Percentiles rank a stretch among this genome's conserved stretches.
These are phyloP conservation scores for Pythium oligandrum DNA, from an alignment of 352 stramenopile genomes.

Conservation along the genomic window DNA sequence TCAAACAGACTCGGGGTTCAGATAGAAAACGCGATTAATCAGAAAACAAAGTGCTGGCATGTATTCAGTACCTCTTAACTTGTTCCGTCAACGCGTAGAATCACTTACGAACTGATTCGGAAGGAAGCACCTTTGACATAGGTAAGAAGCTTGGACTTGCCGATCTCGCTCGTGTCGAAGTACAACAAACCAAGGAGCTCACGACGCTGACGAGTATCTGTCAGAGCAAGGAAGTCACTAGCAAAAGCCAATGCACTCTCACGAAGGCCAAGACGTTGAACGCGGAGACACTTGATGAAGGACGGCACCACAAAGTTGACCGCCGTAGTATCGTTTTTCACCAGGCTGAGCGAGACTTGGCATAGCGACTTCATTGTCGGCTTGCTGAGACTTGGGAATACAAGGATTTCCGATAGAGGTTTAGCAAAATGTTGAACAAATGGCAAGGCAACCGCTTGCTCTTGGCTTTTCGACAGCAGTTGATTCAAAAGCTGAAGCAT, in stretches of 20 bases:
- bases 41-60: not conserved
- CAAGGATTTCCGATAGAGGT: constrained; percentile 33
- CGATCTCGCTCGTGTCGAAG: constrained; percentile 66
- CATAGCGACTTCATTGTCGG: constrained; percentile 51
- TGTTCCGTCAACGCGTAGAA: not conserved
- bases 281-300: constrained; percentile 46
- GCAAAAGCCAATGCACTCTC: constrained; percentile 60
- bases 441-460: constrained; percentile 27
- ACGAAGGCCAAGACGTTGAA: constrained; percentile 41
- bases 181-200: constrained; percentile 65
- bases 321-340: constrained; percentile 43
- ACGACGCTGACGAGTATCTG: constrained; percentile 33
- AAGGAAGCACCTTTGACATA: constrained; percentile 73
- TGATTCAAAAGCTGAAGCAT: constrained; percentile 38
- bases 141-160: constrained; percentile 64
- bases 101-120: not conserved
- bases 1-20: too few relatives aligned
- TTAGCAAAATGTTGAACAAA: constrained; percentile 39
- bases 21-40: not conserved
- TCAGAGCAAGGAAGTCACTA: constrained; percentile 65
- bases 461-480: constrained; percentile 38
- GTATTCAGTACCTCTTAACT: not conserved
- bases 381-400: constrained; percentile 46
- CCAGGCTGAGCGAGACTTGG: constrained; percentile 57
- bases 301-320: constrained; percentile 30